Base-by-base conservation (phyloP, 2,329 filamentous ascomycete genomes). In the Tolypocladium guangdongense region DNA sequence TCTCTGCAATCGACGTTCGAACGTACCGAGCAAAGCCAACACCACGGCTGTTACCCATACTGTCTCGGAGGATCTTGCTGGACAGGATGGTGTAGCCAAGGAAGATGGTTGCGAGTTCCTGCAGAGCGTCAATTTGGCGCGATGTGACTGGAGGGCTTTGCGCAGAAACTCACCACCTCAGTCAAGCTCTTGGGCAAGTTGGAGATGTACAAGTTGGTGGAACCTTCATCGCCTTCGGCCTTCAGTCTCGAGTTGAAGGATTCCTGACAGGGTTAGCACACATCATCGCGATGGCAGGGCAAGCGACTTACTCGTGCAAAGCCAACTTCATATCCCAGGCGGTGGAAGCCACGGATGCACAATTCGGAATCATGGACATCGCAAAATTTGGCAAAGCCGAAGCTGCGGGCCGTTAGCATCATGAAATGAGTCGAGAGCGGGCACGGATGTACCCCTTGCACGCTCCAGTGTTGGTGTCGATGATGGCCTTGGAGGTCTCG, bases 171-270 rank as follows among this genome's bases (percentile, higher is more conserved):
- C 71, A 92, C 90, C 62, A 89, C 84, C 75, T 99, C 95, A 51
- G 88, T 95, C 78, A 95, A 84, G 58, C 85, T 83, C 71, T 92
- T 91, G 37, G 93, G 93, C 46, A 99, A 81, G 71, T 97, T 99
- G 32, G 95, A 99, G 58, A 97, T 91, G 71, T 99, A 99, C 58
- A 99, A 81, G 68, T 99, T 99, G 59, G 93, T 97, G 48, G 95
- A 97, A 43, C 72, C 66, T 51, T 87, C 88, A 64, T 99, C 92
- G 53, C 91, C 87, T 65, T 97, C 88, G 47, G 93, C 92, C 78
- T 99, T 97, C 63, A 99, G 87, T 62, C 95, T 90, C 60, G 91
- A 91, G 71, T 99, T 99, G 74, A 97, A 96, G 22, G 92, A 97
- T 76, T 97, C 93, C 87, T 95, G 55, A 7, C 27, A 20, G 2